A percentile compares a stretch with the other conserved stretches of the same genome.
Evolutionary conservation across 192 early-diverging fungal species (phyloP).

Genomic region (Oehlia diaphana): DNA sequence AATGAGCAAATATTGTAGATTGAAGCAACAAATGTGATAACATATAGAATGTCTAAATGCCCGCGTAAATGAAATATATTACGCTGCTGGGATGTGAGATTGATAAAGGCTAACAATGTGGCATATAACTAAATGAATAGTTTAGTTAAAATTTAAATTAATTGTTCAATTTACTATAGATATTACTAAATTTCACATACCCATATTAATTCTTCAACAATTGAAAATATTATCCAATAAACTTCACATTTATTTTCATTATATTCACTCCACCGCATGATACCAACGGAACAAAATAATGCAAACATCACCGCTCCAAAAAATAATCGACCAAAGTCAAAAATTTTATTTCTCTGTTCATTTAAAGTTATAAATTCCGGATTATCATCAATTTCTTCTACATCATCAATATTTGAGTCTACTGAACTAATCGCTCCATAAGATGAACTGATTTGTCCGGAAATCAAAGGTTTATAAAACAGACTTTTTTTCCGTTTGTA

Average conservation of each 20-base stretch:
- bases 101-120: background rate
- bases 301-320: background rate
- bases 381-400: background rate
- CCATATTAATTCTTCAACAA: conserved; percentile 15
- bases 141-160: background rate
- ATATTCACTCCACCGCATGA: background rate
- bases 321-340: conserved; percentile 1
- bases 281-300: background rate
- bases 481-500: background rate
- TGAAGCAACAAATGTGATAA: conserved; percentile 2
- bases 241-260: background rate
- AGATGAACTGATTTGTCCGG: background rate
- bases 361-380: background rate
- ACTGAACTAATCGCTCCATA: background rate
- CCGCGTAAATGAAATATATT: conserved; percentile 7
- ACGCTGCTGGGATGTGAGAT: background rate
- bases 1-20: conserved; percentile 7
- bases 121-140: conserved; percentile 3
- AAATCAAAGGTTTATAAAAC: background rate
- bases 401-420: background rate
- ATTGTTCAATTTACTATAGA: background rate
- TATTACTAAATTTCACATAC: background rate
- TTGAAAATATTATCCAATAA: conserved; percentile 1
- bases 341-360: conserved; percentile 1
- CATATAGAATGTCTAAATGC: conserved; percentile 7